Conservation (phyloP, 805 yeast species). For the Wickerhamiella vanderwaltii region DNA sequence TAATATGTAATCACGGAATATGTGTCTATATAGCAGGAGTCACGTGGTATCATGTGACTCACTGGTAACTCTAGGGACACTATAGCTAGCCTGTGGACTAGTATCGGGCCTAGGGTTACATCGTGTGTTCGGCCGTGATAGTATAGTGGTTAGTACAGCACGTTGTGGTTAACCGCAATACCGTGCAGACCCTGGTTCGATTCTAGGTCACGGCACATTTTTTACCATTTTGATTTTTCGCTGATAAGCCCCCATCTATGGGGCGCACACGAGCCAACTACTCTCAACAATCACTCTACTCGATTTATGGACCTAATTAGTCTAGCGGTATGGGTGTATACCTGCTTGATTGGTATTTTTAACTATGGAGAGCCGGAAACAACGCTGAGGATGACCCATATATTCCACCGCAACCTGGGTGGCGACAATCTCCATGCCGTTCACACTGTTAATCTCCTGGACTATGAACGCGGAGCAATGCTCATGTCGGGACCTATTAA, state of each 20-base stretch:
- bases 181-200: constrained; percentile 47
- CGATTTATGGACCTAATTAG: constrained; percentile 5
- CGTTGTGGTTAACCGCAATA: constrained; percentile 33
- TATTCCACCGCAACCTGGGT: constrained; percentile 14
- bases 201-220: constrained; percentile 49
- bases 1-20: too few relatives aligned
- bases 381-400: constrained; percentile 11
- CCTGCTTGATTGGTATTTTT: background rate
- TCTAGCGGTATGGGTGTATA: constrained; percentile 4
- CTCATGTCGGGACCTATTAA: constrained; percentile 1
- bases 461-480: constrained; percentile 7
- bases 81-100: too few relatives aligned
- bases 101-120: too few relatives aligned
- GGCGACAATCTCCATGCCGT: constrained; percentile 8
- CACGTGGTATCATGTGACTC: too few relatives aligned
- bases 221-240: background rate
- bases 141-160: constrained; percentile 59
- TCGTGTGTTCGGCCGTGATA: too few relatives aligned
- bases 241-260: background rate
- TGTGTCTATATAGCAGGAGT: too few relatives aligned
- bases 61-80: too few relatives aligned
- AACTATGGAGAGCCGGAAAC: background rate
- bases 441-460: constrained; percentile 5
- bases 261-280: background rate
- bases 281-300: too few relatives aligned